A percentile compares a stretch with the other conserved stretches of the same genome.
Evolutionary conservation across 1,284 basidiomycete genomes (phyloP).

Genomic region (Sporisorium sorghi): DNA sequence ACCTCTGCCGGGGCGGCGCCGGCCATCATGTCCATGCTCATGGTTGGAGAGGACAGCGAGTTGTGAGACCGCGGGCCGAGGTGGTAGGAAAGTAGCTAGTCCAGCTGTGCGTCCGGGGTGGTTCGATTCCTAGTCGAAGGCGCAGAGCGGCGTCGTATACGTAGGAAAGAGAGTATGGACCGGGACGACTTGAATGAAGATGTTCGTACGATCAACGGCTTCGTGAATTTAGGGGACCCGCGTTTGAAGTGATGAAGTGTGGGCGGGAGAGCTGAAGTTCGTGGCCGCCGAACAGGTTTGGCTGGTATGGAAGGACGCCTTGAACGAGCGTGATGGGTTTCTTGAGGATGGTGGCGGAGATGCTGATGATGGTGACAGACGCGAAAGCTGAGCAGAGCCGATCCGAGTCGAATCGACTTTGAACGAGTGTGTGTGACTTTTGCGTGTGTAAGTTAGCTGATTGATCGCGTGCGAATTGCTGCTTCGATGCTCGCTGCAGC

Average conservation of each 20-base stretch:
- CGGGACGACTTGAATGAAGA: not conserved
- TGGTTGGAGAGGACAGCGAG: constrained; percentile 7
- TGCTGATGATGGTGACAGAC: constrained; percentile 9
- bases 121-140: not conserved
- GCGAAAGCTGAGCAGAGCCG: not conserved
- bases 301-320: not conserved
- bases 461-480: constrained; percentile 14
- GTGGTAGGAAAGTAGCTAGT: not conserved
- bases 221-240: constrained; percentile 2
- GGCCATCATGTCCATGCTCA: constrained; percentile 51
- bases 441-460: constrained; percentile 5
- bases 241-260: not conserved
- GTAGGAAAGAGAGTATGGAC: not conserved
- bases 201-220: not conserved
- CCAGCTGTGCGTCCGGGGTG: not conserved
- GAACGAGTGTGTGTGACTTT: not conserved
- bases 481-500: not conserved
- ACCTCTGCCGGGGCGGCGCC: constrained; percentile 75
- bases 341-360: constrained; percentile 21
- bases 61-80: not conserved
- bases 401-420: not conserved
- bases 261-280: not conserved
- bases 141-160: not conserved
- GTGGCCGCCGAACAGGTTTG: not conserved
- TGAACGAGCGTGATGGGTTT: constrained; percentile 2